A percentile compares a stretch with the other conserved stretches of the same genome.
Evolutionary conservation across 1,284 basidiomycete genomes (phyloP).

Genomic region (Cronartium ribicola): DNA sequence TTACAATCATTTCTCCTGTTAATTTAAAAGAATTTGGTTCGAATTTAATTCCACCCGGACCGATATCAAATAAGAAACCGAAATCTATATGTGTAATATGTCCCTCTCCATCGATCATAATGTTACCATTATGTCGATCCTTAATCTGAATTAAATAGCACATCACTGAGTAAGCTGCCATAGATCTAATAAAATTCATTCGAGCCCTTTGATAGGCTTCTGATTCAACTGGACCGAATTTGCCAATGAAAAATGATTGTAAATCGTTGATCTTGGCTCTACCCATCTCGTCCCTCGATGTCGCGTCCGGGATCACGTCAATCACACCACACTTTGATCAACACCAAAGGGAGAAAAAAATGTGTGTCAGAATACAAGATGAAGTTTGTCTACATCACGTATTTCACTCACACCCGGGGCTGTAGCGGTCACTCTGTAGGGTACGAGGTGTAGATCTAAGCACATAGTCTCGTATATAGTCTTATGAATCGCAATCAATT

Average conservation of each 20-base stretch:
- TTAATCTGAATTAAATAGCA: conserved; percentile 98
- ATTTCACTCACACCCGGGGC: conserved; percentile 73
- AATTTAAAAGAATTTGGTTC: conserved; percentile 97
- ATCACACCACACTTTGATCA: conserved; percentile 81
- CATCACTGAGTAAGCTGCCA: conserved; percentile 98
- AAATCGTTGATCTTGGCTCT: conserved; percentile 96
- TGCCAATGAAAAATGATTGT: conserved; percentile 87
- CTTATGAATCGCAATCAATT: conserved; percentile 99
- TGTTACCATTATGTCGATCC: conserved; percentile 96
- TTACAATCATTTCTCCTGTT: conserved; percentile 91
- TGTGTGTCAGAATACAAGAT: conserved; percentile 1
- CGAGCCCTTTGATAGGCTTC: conserved; percentile 87
- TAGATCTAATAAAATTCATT: conserved; percentile 94
- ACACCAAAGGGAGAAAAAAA: neutral
- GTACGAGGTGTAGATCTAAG: conserved; percentile 84
- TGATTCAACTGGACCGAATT: conserved; percentile 84
- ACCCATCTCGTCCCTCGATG: conserved; percentile 98
- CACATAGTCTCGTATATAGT: conserved; percentile 87
- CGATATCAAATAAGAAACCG: conserved; percentile 97
- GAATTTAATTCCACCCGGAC: conserved; percentile 83
- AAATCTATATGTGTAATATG: conserved; percentile 97
- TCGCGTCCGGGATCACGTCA: conserved; percentile 96
- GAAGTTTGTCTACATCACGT: neutral
- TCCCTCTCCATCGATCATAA: conserved; percentile 96
- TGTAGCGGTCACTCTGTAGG: conserved; percentile 95